Conservation (phyloP, 1,139 yeast genomes). For the Hansenula sp. region DNA sequence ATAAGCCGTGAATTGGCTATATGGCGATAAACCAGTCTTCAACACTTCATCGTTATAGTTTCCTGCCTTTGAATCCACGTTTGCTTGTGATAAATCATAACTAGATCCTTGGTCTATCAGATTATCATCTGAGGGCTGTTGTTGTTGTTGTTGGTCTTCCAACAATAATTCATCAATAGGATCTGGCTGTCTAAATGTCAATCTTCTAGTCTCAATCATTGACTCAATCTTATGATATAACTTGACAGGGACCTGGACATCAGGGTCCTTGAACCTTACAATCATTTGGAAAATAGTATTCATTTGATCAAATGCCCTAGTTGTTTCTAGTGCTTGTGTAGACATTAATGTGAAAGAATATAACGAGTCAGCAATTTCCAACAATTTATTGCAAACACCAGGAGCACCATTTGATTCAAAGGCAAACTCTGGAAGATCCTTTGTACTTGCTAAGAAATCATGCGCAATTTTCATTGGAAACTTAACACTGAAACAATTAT, state of each 20-base stretch:
- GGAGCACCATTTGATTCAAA: conserved; percentile 22
- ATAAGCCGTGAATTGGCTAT: background rate
- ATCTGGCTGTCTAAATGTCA: background rate
- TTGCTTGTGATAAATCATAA: too few species aligned
- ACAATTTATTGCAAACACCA: conserved; percentile 17
- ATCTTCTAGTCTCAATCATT: background rate
- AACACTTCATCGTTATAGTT: too few species aligned
- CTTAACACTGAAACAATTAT: conserved; percentile 15
- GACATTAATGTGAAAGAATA: conserved; percentile 15
- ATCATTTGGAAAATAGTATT: conserved; percentile 14
- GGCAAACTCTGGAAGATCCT: conserved; percentile 18
- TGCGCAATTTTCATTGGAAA: conserved; percentile 19
- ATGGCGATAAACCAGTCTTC: background rate
- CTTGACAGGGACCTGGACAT: background rate
- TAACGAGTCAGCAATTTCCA: conserved; percentile 20
- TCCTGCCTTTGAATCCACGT: too few species aligned
- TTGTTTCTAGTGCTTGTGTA: conserved; percentile 7
- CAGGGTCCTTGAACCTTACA: conserved; percentile 10
- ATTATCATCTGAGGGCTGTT: background rate
- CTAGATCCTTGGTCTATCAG: too few species aligned
- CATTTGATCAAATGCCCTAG: conserved; percentile 15
- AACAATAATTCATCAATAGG: background rate
- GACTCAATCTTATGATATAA: background rate
- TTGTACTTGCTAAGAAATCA: conserved; percentile 14
- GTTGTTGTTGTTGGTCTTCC: too few species aligned